Conservation (phyloP, 495 filamentous ascomycete genomes). For the Cladorrhinum samala region DNA sequence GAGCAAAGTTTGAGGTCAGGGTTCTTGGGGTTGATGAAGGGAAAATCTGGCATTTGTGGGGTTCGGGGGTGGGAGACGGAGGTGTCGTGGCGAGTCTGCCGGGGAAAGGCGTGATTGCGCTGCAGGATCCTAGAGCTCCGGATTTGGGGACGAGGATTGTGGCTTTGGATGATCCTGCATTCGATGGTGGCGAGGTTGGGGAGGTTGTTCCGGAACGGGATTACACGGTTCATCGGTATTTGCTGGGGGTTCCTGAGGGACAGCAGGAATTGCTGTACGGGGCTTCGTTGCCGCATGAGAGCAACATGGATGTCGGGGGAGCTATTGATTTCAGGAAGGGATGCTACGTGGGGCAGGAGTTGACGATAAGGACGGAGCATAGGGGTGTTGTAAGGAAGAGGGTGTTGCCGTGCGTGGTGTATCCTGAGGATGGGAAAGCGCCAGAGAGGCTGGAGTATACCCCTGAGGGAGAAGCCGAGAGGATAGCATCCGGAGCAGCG, state of each 20-base stretch:
- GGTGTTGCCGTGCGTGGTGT: constrained; percentile 78
- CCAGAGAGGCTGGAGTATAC: constrained; percentile 26
- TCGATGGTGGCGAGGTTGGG: neutral
- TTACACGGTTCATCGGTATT: constrained; percentile 67
- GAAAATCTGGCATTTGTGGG: constrained; percentile 64
- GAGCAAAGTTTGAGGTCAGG: constrained; percentile 66
- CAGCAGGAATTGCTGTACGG: constrained; percentile 65
- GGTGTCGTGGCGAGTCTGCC: neutral
- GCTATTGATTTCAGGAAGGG: constrained; percentile 91
- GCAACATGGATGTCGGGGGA: constrained; percentile 73
- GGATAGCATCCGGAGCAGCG: constrained; percentile 31
- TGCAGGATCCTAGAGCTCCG: neutral
- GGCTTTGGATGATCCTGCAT: neutral
- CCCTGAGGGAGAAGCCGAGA: constrained; percentile 12
- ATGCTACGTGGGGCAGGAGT: constrained; percentile 93
- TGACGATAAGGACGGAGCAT: constrained; percentile 91
- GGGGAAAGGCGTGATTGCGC: neutral
- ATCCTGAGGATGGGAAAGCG: constrained; percentile 32
- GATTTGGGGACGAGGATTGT: neutral
- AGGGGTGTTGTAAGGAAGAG: constrained; percentile 88
- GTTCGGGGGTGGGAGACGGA: neutral
- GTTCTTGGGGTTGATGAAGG: constrained; percentile 57
- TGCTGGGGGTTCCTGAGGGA: constrained; percentile 79
- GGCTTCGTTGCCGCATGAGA: constrained; percentile 70
- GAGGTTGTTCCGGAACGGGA: constrained; percentile 22